Evolutionary conservation across 345 rosid genomes (phyloP), one percentile per base, ranked within the genome.

Genomic region (Populus simonii): DNA sequence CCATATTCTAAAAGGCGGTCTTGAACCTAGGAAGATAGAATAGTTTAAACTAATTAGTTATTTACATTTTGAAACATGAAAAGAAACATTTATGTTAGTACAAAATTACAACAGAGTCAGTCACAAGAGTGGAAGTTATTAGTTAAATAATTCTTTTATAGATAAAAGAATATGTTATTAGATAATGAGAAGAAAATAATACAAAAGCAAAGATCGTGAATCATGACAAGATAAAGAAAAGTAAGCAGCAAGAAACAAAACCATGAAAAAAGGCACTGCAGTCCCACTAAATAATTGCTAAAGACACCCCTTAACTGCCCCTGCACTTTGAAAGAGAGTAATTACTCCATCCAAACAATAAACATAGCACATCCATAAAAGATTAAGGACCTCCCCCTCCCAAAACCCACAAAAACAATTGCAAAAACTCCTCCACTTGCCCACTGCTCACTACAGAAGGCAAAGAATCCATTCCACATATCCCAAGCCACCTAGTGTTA

Each of bases 1-100:
- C 98, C 99, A 79, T 86, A 84, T 83, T 89, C 96, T 65, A 90
- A 81, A 16, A 96, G 92, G 65, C 83, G 84, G 75, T 88, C 95
- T 86, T 94, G 97, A 77, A 86, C 92, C 99, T 96, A 79, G 22
- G 61, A 53, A 53, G 23, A 53, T 53, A 51, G 61, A 53, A 53
- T 2, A 53, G 61, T 20, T 53, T 20, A 53, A 8, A 53, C 10
- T 51, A 51, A 22, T 6, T 53, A 18, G 61, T 20, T 53, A 20
- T 53, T 53, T n/a, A 53, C 22, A 22, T 53, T 53, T 53, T 18
- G 59, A n/a, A n/a, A 53, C 61, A 53, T 18, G 23, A 53, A 39
- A 39, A 39, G 23, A 7, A 18, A 53, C 23, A 7, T 53, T 20
- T 53, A 1, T 53, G 20, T 20, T 20, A 20, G 61, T 53, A 53